These are phyloP conservation scores for Talaromyces sp. DNA, from an alignment of 2,329 filamentous ascomycete species.

Conservation along the genomic window DNA sequence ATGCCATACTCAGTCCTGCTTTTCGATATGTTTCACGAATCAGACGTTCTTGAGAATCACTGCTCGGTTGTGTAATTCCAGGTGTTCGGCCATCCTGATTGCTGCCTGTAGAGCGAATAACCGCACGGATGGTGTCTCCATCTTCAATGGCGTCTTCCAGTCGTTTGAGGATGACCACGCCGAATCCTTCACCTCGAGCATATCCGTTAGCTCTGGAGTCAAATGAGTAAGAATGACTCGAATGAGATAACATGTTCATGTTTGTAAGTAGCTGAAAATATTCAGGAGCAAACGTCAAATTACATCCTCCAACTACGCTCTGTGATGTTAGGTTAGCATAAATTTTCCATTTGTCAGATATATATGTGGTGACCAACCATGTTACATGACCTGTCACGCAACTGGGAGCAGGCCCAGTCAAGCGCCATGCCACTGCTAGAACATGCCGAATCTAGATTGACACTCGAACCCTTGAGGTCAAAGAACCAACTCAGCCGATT, in stretches of 20 bases:
- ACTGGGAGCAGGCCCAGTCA: constrained; percentile 23
- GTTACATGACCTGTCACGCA: not conserved
- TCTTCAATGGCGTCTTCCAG: constrained; percentile 31
- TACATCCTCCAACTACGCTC: not conserved
- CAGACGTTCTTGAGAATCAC: constrained; percentile 34
- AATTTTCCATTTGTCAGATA: not conserved
- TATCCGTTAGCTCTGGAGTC: constrained; percentile 47
- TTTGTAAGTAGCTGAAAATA: not conserved
- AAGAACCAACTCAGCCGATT: constrained; percentile 33
- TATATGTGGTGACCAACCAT: not conserved
- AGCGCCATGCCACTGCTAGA: constrained; percentile 26
- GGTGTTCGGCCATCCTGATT: constrained; percentile 33
- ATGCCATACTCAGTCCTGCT: constrained; percentile 32
- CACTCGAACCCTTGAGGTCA: constrained; percentile 27
- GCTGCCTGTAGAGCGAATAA: constrained; percentile 30
- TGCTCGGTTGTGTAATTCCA: constrained; percentile 30
- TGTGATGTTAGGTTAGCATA: not conserved
- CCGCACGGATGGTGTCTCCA: constrained; percentile 41
- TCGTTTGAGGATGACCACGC: not conserved
- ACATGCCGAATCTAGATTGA: constrained; percentile 31
- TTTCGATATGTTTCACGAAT: constrained; percentile 33
- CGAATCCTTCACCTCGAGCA: constrained; percentile 51
- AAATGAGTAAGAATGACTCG: constrained; percentile 19
- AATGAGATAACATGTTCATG: constrained; percentile 11
- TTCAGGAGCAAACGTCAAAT: not conserved